Evolutionary conservation across 148 eudicot species (phyloP).

Genomic region (Amaranthus cruentus): DNA sequence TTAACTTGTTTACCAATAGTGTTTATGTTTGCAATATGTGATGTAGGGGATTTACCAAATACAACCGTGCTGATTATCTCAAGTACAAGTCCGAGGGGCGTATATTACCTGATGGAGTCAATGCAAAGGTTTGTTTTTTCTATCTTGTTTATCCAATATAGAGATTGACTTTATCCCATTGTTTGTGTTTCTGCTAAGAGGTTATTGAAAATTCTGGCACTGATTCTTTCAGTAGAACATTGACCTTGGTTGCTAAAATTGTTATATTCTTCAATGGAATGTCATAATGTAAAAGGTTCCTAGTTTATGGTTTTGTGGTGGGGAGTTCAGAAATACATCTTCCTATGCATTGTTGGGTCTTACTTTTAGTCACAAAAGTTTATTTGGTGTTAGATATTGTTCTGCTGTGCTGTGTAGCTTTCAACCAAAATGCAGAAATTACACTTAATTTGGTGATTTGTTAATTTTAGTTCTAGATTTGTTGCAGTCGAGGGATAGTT

Average conservation of each 20-base stretch:
- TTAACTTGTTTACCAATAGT: not conserved
- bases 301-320: too few species aligned
- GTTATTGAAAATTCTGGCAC: too few species aligned
- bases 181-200: not conserved
- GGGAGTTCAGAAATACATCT: too few species aligned
- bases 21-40: not conserved
- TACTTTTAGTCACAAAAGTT: too few species aligned
- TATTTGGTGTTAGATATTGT: too few species aligned
- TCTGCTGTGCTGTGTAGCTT: too few species aligned
- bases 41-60: constrained; percentile 38
- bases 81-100: constrained; percentile 31
- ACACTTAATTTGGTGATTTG: not conserved
- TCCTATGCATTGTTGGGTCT: too few species aligned
- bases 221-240: too few species aligned
- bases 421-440: too few species aligned
- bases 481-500: not conserved
- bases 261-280: too few species aligned
- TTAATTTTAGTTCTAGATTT: not conserved
- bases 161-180: not conserved
- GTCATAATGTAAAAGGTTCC: too few species aligned
- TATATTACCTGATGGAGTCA: constrained; percentile 34
- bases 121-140: constrained; percentile 29
- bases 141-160: not conserved
- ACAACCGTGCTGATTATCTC: constrained; percentile 29
- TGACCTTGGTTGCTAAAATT: too few species aligned